Evolutionary conservation across 257 asterid genomes (phyloP).

Genomic region (Plantago major): DNA sequence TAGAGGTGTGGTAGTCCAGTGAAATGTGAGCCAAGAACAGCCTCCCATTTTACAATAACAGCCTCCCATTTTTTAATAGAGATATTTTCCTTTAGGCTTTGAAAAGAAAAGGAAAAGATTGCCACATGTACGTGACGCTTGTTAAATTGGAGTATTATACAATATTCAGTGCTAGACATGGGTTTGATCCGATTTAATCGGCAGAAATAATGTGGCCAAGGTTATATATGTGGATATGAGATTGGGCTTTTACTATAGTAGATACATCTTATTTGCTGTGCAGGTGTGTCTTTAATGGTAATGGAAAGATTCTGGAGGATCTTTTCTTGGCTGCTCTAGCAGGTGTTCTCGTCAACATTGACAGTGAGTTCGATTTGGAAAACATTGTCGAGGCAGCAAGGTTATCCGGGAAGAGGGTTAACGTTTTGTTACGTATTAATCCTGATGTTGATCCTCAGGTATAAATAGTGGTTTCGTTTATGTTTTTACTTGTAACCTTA

Average conservation of each 20-base stretch:
- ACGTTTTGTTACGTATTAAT: conserved; percentile 82
- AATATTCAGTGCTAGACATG: no score
- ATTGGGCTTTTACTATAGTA: conserved; percentile 2
- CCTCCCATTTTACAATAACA: no score
- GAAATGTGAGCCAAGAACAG: no score
- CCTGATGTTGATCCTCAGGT: conserved; percentile 99
- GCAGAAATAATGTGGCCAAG: neutral
- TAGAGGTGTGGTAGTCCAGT: no score
- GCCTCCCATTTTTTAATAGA: no score
- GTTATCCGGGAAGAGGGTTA: conserved; percentile 76
- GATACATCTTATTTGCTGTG: conserved; percentile 14
- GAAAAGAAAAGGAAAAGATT: no score
- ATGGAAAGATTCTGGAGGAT: conserved; percentile 84
- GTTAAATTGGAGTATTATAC: no score
- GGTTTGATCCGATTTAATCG: no score
- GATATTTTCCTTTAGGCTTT: no score
- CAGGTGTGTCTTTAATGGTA: conserved; percentile 95
- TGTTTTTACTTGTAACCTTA: no score
- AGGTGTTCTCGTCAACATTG: conserved; percentile 86
- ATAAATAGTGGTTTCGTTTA: no score
- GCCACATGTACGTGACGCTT: no score
- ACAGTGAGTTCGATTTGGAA: conserved; percentile 91
- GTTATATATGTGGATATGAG: neutral
- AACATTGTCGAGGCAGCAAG: conserved; percentile 81
- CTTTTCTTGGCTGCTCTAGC: conserved; percentile 84